A percentile compares a stretch with the other conserved stretches of the same genome.
Conservation (phyloP, 345 rosid species). For the Lepidium sativum region DNA sequence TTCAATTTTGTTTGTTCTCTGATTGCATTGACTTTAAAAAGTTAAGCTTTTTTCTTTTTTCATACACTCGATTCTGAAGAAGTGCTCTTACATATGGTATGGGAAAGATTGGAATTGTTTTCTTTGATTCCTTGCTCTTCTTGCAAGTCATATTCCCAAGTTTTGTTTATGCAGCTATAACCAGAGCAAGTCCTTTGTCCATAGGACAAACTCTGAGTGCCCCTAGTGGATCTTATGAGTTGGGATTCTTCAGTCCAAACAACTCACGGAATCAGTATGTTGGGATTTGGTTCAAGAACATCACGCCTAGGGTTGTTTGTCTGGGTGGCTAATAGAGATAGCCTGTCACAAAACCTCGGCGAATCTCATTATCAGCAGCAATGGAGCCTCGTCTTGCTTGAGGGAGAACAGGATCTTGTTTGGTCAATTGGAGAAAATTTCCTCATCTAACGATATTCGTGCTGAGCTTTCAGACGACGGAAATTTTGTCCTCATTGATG, state of each 20-base stretch:
- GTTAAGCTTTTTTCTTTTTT: not conserved
- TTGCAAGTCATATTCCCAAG: slow-evolving; percentile 7
- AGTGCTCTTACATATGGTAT: slow-evolving; percentile 5
- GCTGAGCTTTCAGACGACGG: slow-evolving; percentile 23
- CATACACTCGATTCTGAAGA: not conserved
- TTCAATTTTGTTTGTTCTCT: slow-evolving; percentile 8
- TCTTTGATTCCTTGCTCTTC: slow-evolving; percentile 5
- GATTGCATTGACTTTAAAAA: slow-evolving; percentile 14
- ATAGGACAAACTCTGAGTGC: slow-evolving; percentile 24
- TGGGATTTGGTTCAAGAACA: slow-evolving; percentile 42
- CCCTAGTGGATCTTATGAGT: slow-evolving; percentile 18
- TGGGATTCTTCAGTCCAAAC: slow-evolving; percentile 32
- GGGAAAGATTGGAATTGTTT: slow-evolving; percentile 13
- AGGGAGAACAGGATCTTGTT: slow-evolving; percentile 18
- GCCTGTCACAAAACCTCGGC: slow-evolving; percentile 24
- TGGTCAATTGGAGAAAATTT: slow-evolving; percentile 22
- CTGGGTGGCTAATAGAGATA: slow-evolving; percentile 52
- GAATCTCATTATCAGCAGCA: slow-evolving; percentile 16
- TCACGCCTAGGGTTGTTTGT: slow-evolving; percentile 22
- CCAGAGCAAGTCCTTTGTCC: slow-evolving; percentile 17
- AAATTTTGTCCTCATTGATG: slow-evolving; percentile 21
- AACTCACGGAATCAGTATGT: slow-evolving; percentile 28
- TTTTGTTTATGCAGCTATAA: slow-evolving; percentile 20
- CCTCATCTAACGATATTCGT: slow-evolving; percentile 11
- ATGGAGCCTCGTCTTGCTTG: slow-evolving; percentile 20